Conservation (phyloP, 1,139 yeast species). For the Pichia sp. region DNA sequence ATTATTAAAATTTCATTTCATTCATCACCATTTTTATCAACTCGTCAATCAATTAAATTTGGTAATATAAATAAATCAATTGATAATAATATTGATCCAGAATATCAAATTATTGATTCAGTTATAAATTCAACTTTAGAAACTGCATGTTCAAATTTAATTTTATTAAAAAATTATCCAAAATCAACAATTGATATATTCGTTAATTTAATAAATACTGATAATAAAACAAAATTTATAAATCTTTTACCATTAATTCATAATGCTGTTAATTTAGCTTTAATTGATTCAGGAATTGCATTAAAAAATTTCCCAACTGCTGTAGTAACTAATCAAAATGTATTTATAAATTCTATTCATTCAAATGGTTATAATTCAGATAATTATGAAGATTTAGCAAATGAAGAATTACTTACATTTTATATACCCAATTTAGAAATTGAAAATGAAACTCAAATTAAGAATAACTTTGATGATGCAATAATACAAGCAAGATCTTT, state of each 20-base stretch:
- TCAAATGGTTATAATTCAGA: constrained; percentile 13
- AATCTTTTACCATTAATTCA: constrained; percentile 41
- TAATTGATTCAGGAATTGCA: constrained; percentile 81
- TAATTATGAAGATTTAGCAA: constrained; percentile 8
- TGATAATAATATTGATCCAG: constrained; percentile 2
- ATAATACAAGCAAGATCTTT: constrained; percentile 37
- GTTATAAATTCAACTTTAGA: constrained; percentile 44
- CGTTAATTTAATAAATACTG: constrained; percentile 56
- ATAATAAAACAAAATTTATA: constrained; percentile 32
- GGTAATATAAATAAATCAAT: not conserved
- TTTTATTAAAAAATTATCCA: constrained; percentile 72
- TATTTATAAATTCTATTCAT: constrained; percentile 19
- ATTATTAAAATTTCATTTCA: constrained; percentile 23
- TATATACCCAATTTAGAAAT: constrained; percentile 41
- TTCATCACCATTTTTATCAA: constrained; percentile 18
- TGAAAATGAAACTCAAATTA: constrained; percentile 12
- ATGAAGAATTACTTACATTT: constrained; percentile 46
- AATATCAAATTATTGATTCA: constrained; percentile 10
- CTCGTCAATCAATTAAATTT: not conserved
- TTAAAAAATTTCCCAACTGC: constrained; percentile 65
- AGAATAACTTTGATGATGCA: constrained; percentile 33
- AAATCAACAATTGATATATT: constrained; percentile 82
- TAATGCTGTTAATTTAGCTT: constrained; percentile 63
- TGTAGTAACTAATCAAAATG: constrained; percentile 19
- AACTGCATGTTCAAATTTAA: constrained; percentile 36